Evolutionary conservation across 2,329 filamentous ascomycete species (phyloP).

Genomic region (Calonectria fujianensis): DNA sequence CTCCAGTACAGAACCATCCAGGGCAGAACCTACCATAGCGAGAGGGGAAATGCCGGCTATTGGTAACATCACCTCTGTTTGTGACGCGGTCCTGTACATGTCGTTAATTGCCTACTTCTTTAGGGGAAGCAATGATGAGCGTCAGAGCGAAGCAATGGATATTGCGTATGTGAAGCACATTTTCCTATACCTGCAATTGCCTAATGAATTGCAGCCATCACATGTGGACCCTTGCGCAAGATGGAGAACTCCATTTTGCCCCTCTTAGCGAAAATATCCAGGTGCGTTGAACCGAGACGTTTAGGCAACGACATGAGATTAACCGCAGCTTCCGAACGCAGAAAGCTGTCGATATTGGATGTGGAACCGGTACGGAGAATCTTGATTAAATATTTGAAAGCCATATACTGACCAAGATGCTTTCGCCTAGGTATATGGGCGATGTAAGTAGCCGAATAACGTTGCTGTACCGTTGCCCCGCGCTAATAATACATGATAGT

Average conservation of each 20-base stretch:
- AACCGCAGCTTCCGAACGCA: background rate
- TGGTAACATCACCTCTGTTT: conserved; percentile 45
- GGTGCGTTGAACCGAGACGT: conserved; percentile 6
- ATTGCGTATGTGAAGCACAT: conserved; percentile 48
- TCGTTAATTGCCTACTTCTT: background rate
- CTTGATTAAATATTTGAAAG: background rate
- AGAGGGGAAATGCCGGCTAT: conserved; percentile 53
- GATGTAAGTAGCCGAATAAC: conserved; percentile 27
- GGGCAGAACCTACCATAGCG: conserved; percentile 58
- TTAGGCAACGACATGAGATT: background rate
- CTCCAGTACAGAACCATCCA: conserved; percentile 57
- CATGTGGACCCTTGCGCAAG: conserved; percentile 72
- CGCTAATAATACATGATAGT: conserved; percentile 60
- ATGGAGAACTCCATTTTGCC: conserved; percentile 33
- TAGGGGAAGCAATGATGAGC: conserved; percentile 56
- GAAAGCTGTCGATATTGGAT: conserved; percentile 42
- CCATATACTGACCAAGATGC: background rate
- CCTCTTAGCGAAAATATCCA: conserved; percentile 30
- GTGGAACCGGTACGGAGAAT: conserved; percentile 36
- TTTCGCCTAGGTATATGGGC: conserved; percentile 38
- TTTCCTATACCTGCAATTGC: background rate
- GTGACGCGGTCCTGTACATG: background rate
- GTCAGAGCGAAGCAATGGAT: conserved; percentile 58
- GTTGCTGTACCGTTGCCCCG: too few species aligned
- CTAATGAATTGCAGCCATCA: conserved; percentile 36